A percentile compares a stretch with the other conserved stretches of the same genome.
Evolutionary conservation across 2,329 filamentous ascomycete genomes (phyloP).

Genomic region (Penicillium polonicum): DNA sequence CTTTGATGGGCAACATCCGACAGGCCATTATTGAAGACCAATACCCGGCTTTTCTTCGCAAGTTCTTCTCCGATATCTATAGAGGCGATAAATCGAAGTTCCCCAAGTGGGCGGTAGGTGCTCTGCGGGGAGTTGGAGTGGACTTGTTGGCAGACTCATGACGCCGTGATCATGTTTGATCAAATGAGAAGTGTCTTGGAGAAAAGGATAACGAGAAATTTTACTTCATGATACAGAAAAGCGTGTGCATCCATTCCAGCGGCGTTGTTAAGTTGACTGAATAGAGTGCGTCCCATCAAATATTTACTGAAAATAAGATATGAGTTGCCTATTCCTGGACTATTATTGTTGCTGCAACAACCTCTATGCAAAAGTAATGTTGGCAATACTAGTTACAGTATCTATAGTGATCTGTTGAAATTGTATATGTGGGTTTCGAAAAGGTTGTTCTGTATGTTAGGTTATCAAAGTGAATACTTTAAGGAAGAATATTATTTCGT

Average conservation of each 20-base stretch:
- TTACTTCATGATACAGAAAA: not conserved
- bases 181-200: not conserved
- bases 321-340: not conserved
- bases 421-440: not conserved
- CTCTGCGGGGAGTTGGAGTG: conserved; percentile 75
- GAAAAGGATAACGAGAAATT: not conserved
- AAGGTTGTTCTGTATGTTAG: not conserved
- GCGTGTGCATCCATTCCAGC: not conserved
- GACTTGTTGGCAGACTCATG: conserved; percentile 56
- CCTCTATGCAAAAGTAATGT: not conserved
- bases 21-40: conserved; percentile 76
- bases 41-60: conserved; percentile 73
- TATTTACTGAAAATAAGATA: not conserved
- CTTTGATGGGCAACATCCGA: conserved; percentile 73
- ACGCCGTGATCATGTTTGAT: not conserved
- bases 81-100: conserved; percentile 60
- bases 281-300: not conserved
- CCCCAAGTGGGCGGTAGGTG: conserved; percentile 80
- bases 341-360: too few relatives aligned
- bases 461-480: not conserved
- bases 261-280: not conserved
- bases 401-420: not conserved
- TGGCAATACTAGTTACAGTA: too few relatives aligned
- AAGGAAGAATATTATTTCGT: not conserved
- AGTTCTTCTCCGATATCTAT: conserved; percentile 77